Evolutionary conservation across 176 grass and related monocot genomes (phyloP), one percentile per base, ranked within the genome.

Genomic region (Aegilops bicornis): DNA sequence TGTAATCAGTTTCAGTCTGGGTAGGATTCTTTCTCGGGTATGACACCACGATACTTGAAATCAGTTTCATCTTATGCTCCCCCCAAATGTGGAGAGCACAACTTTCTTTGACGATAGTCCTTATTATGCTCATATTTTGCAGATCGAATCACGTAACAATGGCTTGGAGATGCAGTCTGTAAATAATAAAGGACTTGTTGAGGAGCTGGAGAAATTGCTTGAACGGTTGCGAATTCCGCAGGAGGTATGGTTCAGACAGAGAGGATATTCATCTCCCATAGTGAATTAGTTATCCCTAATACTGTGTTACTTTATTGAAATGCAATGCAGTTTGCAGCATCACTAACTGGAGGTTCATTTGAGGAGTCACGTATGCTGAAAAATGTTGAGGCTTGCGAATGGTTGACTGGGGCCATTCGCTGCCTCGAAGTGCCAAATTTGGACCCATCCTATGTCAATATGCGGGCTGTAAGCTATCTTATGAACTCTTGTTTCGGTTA

Each of bases 301-400:
- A 86, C 80, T 80, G 61, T 15, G 16, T 87, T 81, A 14, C 91
- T 90, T 74, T 82, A 47, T 56, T 88, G 69, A 78, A 83, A 89
- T 79, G 77, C 39, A 40, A 52, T 86, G 63, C 60, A 92, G 91
- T 94, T 91, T 86, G 89, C 92, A 89, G 80, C 90, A 80, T 92
- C 93, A 33, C 87, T 99, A 90, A 94, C 87, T 74, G 91, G 85
- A 69, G 97, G 97, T 63, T 96, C 94, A 52, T 99, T 99, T 89
- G 97, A 99, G 73, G 97, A 99, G 85, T 84, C 94, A 81, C 87
- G 92, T 27, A 96, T 94, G 92, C 90, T 99, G 78, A 99, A 96
- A 94, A 95, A 96, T 91, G 92, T 99, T 60, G 97, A 99, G 91
- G 97, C 97, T 48, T 99, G 97, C 27, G 97, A 99, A 93, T 99